Percentiles rank a stretch among this genome's conserved stretches.
Evolutionary conservation across 2,329 filamentous ascomycete species (phyloP).

Genomic region (Phialophora macrospora): DNA sequence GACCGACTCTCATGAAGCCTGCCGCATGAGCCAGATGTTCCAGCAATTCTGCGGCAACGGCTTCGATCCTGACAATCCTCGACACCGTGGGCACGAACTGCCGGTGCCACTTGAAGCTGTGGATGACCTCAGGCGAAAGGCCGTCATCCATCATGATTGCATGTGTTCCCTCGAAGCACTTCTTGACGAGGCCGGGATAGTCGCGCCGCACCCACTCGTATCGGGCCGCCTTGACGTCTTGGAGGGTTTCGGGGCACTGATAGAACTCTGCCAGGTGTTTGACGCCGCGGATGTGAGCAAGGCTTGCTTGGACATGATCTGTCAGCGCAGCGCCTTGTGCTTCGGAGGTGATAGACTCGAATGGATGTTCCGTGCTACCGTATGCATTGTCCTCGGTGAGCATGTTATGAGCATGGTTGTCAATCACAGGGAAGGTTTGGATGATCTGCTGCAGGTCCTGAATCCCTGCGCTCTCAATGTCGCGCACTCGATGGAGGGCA

Average conservation of each 20-base stretch:
- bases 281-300: constrained; percentile 72
- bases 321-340: constrained; percentile 69
- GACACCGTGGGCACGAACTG: constrained; percentile 66
- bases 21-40: constrained; percentile 55
- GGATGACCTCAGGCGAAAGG: constrained; percentile 61
- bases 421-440: constrained; percentile 51
- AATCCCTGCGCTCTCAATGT: constrained; percentile 38
- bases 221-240: constrained; percentile 58
- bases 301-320: constrained; percentile 62
- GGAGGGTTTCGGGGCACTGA: constrained; percentile 67
- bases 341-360: constrained; percentile 72
- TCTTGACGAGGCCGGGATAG: constrained; percentile 63
- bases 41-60: constrained; percentile 67
- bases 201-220: constrained; percentile 54
- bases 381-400: constrained; percentile 44
- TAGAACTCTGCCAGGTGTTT: constrained; percentile 70
- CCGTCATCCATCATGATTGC: constrained; percentile 80
- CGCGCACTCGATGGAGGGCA: constrained; percentile 31
- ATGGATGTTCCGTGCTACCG: constrained; percentile 47
- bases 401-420: constrained; percentile 56
- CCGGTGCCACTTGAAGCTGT: constrained; percentile 69
- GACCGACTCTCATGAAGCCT: constrained; percentile 46
- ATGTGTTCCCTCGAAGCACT: constrained; percentile 74
- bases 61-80: constrained; percentile 78
- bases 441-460: constrained; percentile 46